Evolutionary conservation across 148 eudicot species (phyloP).

Genomic region (Camellia sinensis): DNA sequence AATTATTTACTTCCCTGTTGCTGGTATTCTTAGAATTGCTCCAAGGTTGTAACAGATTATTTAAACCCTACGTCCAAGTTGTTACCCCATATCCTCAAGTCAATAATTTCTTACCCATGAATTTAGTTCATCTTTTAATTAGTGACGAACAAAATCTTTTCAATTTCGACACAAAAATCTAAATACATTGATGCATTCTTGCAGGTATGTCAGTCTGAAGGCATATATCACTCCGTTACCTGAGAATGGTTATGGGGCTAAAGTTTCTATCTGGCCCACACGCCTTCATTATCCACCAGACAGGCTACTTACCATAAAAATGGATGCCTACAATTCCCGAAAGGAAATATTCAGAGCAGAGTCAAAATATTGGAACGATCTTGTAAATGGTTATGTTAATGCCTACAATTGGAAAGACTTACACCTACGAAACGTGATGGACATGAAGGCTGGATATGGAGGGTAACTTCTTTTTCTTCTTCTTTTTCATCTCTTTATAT

Average conservation of each 20-base stretch:
- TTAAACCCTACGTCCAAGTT: neutral
- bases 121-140: neutral
- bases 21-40: neutral
- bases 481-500: neutral
- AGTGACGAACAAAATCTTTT: neutral
- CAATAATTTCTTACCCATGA: neutral
- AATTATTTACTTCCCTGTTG: no score
- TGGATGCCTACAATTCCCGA: conserved; percentile 70
- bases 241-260: conserved; percentile 57
- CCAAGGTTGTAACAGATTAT: neutral
- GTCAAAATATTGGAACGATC: conserved; percentile 62
- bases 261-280: conserved; percentile 63
- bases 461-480: conserved; percentile 38
- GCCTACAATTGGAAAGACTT: conserved; percentile 46
- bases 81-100: neutral
- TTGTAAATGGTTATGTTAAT: conserved; percentile 42
- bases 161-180: neutral
- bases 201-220: conserved; percentile 57
- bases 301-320: conserved; percentile 57
- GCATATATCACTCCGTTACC: conserved; percentile 62
- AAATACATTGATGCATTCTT: neutral
- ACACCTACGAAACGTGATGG: conserved; percentile 59
- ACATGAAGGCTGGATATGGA: conserved; percentile 82
- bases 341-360: conserved; percentile 65
- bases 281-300: conserved; percentile 66